Evolutionary conservation across 306 rosid genomes (phyloP).

Genomic region (Prunus fruticosa): DNA sequence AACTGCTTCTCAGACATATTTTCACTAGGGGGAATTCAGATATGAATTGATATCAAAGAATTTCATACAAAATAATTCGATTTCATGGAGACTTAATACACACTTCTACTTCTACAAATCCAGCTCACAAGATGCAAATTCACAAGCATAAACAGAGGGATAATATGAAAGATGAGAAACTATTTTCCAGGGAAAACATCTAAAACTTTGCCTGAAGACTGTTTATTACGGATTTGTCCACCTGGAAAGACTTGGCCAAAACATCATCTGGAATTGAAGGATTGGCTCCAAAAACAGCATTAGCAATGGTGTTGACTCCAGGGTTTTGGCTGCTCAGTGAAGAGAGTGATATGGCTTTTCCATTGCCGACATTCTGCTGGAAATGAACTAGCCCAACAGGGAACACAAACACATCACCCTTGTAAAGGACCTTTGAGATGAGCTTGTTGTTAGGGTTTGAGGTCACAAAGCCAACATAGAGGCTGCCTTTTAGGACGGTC

Average conservation of each 20-base stretch:
- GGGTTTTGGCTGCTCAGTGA: slow-evolving; percentile 30
- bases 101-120: not conserved
- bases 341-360: slow-evolving; percentile 11
- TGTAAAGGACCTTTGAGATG: slow-evolving; percentile 24
- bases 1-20: not conserved
- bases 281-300: slow-evolving; percentile 17
- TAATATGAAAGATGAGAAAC: not conserved
- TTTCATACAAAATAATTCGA: not conserved
- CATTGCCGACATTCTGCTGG: slow-evolving; percentile 21
- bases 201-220: slow-evolving; percentile 15
- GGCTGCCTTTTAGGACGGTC: slow-evolving; percentile 6
- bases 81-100: not conserved
- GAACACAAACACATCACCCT: slow-evolving; percentile 30
- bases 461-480: slow-evolving; percentile 23
- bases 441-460: slow-evolving; percentile 21
- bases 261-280: slow-evolving; percentile 8
- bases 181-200: not conserved
- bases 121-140: not conserved
- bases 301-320: slow-evolving; percentile 20
- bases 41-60: not conserved
- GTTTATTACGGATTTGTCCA: slow-evolving; percentile 13
- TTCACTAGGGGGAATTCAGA: not conserved
- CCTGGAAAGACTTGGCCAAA: slow-evolving; percentile 24
- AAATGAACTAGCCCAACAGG: slow-evolving; percentile 21
- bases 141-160: not conserved